phyloP scores from a whole-genome alignment of 2,329 filamentous ascomycete genomes.

The Fusarium sublunatum region DNA sequence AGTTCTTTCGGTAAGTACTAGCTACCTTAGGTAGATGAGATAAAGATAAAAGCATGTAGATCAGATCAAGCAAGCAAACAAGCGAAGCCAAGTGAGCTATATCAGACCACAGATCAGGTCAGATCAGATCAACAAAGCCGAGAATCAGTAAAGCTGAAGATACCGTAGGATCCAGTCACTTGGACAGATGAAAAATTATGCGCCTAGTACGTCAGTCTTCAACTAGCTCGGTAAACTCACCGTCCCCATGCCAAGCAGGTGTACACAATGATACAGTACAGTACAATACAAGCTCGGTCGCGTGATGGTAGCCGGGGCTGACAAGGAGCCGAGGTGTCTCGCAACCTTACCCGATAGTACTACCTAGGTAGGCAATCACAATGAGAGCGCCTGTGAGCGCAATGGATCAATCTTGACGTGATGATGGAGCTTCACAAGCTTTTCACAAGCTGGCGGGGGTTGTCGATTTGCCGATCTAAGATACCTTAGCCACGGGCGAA shows the following conservation, averaged over 20 bases:
- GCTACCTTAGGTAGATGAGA: conserved; percentile 27
- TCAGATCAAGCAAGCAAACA: conserved; percentile 31
- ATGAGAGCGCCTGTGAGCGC: conserved; percentile 6
- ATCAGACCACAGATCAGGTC: conserved; percentile 8
- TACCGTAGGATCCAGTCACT: no score
- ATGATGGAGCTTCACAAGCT: conserved; percentile 35
- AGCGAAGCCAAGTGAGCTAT: conserved; percentile 9
- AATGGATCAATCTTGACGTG: conserved; percentile 19
- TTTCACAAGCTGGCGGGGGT: conserved; percentile 35
- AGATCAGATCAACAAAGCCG: background rate
- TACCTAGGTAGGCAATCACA: conserved; percentile 23
- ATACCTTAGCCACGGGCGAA: conserved; percentile 6
- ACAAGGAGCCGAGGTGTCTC: conserved; percentile 32
- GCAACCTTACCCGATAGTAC: background rate
- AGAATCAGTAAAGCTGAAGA: no score
- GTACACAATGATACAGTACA: conserved; percentile 28
- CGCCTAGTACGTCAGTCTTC: conserved; percentile 22
- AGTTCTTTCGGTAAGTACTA: no score
- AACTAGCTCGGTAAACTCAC: conserved; percentile 18
- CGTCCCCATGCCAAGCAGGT: conserved; percentile 25
- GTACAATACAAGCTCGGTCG: conserved; percentile 14
- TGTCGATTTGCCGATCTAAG: conserved; percentile 26
- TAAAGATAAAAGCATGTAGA: conserved; percentile 17
- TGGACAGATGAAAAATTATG: no score
- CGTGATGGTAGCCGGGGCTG: conserved; percentile 26